Evolutionary conservation across 345 rosid species (phyloP), one percentile per base, ranked within the genome.

Genomic region (Gossypium ekmanianum): DNA sequence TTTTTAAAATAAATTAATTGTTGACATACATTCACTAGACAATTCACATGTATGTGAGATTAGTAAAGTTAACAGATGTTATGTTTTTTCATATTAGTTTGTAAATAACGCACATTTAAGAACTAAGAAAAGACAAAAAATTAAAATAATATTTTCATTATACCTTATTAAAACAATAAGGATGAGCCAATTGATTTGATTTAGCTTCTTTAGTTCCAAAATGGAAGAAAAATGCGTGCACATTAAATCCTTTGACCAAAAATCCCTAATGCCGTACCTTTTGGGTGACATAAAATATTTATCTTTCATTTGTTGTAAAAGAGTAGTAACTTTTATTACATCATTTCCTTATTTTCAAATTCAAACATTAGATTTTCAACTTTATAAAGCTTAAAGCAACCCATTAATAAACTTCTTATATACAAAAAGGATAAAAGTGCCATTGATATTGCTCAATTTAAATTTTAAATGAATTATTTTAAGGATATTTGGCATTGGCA

Each of bases 111-210:
- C 6, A 34, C 0, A 3, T 29, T 29, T 3, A 29, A 29, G 4
- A 29, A 29, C 0, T 29, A 29, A 29, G 3, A 29, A 3, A 3
- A 0, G 4, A 3, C 0, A 0, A 34, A 4, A 34, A 34, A 0
- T 3, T 34, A 34, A 34, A 34, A 34, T 34, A 34, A 34, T 34
- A 34, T 34, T 34, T 4, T 0, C 39, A 34, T 34, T 47, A 2
- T 0, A 47, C 11, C 51, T 9, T 3, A 22, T 10, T 63, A 44
- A 61, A 61, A 61, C 18, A 14, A 13, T 7, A 39, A 16, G 39
- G 24, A 39, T 3, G 48, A 39, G 39, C 16, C 26, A 39, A 63
- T 16, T 63, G 48, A 34, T 50, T 29, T 61, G 18, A 34, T 34
- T 34, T 34, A 34, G 41, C 44, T 12, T 13, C 65, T 27, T 27